A percentile compares a stretch with the other conserved stretches of the same genome.
Evolutionary conservation across 2,329 filamentous ascomycete species (phyloP).

Genomic region (Emmonsiellopsis sp.): DNA sequence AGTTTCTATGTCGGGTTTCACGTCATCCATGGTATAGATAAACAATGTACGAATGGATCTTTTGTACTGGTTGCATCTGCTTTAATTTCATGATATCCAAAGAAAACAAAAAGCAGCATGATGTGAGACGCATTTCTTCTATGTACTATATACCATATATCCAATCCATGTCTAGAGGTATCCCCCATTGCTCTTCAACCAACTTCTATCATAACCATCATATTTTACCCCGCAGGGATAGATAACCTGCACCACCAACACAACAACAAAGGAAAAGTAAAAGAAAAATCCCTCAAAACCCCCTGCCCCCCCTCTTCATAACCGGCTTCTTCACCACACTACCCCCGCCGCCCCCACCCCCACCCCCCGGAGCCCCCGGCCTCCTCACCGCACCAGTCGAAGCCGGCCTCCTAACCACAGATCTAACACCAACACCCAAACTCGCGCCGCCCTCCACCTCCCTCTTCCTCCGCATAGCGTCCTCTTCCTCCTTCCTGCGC

Average conservation of each 20-base stretch:
- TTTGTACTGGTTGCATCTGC: too few relatives aligned
- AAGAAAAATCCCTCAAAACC: constrained; percentile 6
- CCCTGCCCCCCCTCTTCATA: constrained; percentile 25
- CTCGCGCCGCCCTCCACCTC: constrained; percentile 26
- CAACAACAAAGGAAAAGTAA: background rate
- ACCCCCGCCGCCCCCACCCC: constrained; percentile 18
- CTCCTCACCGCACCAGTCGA: constrained; percentile 17
- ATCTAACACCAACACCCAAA: constrained; percentile 10
- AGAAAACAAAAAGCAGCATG: too few relatives aligned
- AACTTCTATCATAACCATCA: too few relatives aligned
- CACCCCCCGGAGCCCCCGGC: constrained; percentile 21
- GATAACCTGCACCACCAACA: background rate
- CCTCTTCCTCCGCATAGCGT: constrained; percentile 23
- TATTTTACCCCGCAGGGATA: too few relatives aligned
- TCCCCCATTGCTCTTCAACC: too few relatives aligned
- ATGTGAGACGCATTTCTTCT: too few relatives aligned
- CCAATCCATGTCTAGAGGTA: too few relatives aligned
- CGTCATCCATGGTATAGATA: too few relatives aligned
- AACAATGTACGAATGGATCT: too few relatives aligned
- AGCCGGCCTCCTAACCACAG: constrained; percentile 26
- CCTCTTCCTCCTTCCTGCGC: constrained; percentile 28
- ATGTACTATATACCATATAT: too few relatives aligned
- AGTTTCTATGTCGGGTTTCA: too few relatives aligned
- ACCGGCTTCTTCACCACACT: constrained; percentile 33
- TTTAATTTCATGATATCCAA: too few relatives aligned